Base-by-base conservation (phyloP, 2,329 filamentous ascomycete species). In the Fusarium humuli region DNA sequence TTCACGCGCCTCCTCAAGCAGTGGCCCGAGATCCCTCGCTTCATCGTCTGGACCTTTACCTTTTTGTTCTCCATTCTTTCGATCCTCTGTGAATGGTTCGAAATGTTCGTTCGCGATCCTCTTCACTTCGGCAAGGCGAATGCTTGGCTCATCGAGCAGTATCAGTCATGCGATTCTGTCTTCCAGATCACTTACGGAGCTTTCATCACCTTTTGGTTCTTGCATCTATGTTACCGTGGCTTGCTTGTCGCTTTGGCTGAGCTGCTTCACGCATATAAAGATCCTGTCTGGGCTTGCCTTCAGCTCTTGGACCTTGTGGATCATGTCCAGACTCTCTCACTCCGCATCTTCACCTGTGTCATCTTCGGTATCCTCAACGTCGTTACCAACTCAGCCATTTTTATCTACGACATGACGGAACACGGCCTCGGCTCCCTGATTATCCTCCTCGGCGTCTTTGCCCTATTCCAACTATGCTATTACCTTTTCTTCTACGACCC, bases 151-250 rank as follows among this genome's bases (percentile, higher is more conserved):
- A 23, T 61, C 12, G 22, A 20, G 18, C 52, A 71, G 37, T 71
- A 65, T 22, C 45, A 61, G 14, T 30, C 56, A 4, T 45, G 60
- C 40, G 52, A 60, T 27, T 54, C 54, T 44, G 45, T 55, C 27
- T 48, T 18, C 7, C 56, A 54, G 22, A 53, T 69, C 12, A 16
- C 25, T 2, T 68, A 67, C 22, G 68, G 64, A 20, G n/a, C 20
- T n/a, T 20, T 71, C 8, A 58, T 71, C 13, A 54, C 69, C 14
- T 40, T 60, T 30, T 71, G 67, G 68, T 56, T 68, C 50, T 32
- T 57, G 14, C 42, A 62, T 27, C 14, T 49, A 16, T 20, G 45
- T 40, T 55, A 49, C 49, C 37, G 44, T 7, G 2, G 42, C 22
- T 32, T 48, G 20, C 10, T 57, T 32, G 44, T 27, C 12, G 23